Conservation (phyloP, 148 eudicot genomes). For the Rhododendron henanense region DNA sequence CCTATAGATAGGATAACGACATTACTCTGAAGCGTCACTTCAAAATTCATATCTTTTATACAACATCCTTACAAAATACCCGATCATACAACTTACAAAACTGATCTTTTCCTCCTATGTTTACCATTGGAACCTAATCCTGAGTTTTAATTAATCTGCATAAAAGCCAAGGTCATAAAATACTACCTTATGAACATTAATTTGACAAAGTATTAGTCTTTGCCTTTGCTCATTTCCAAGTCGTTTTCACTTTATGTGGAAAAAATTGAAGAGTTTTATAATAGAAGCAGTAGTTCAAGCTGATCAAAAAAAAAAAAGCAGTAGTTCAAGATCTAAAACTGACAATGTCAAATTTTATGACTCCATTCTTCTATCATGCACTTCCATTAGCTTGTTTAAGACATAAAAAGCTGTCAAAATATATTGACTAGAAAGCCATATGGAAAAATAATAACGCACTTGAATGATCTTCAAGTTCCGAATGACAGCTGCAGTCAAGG, state of each 20-base stretch:
- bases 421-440: neutral
- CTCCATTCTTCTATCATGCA: slow-evolving; percentile 2
- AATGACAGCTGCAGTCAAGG: slow-evolving; percentile 63
- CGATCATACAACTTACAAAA: neutral
- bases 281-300: neutral
- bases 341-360: neutral
- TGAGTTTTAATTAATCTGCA: neutral
- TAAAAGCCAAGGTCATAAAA: neutral
- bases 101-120: neutral
- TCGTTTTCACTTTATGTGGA: neutral
- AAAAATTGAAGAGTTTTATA: neutral
- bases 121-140: slow-evolving; percentile 7
- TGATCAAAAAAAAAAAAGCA: neutral
- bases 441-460: slow-evolving; percentile 40
- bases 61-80: neutral
- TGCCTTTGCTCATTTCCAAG: neutral
- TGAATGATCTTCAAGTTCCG: slow-evolving; percentile 80
- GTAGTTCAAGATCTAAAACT: neutral
- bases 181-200: neutral
- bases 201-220: neutral
- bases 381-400: neutral
- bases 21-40: slow-evolving; percentile 22
- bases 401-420: neutral
- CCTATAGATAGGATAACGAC: slow-evolving; percentile 52
- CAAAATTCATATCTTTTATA: neutral